Evolutionary conservation across 2,329 filamentous ascomycete species (phyloP).

Genomic region (Atkinsonella hypoxylon): DNA sequence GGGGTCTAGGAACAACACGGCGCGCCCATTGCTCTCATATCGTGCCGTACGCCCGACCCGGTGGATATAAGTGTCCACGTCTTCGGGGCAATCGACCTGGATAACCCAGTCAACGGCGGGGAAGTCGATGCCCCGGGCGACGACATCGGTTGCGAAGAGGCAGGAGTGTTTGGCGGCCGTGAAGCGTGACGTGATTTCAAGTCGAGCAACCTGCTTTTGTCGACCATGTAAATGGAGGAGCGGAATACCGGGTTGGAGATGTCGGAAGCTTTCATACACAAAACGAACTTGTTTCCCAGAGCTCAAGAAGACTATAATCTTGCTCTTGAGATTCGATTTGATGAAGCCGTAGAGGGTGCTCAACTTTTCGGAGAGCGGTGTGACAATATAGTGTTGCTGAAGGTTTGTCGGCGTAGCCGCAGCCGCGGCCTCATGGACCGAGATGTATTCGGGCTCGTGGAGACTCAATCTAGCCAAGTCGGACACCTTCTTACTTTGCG

Average conservation of each 20-base stretch:
- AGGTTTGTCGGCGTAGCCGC: conserved; percentile 72
- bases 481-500: conserved; percentile 87
- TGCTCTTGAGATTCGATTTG: conserved; percentile 78
- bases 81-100: conserved; percentile 94
- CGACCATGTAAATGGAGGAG: conserved; percentile 86
- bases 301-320: conserved; percentile 90
- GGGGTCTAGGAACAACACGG: conserved; percentile 83
- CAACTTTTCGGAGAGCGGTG: conserved; percentile 76
- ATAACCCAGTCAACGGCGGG: conserved; percentile 97
- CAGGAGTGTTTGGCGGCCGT: conserved; percentile 71
- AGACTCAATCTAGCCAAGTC: conserved; percentile 83
- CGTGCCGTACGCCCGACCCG: conserved; percentile 89
- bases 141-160: conserved; percentile 90
- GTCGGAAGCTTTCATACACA: conserved; percentile 84
- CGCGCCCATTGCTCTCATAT: conserved; percentile 76
- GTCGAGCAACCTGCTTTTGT: conserved; percentile 79
- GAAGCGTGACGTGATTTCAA: conserved; percentile 82
- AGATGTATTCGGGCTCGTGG: conserved; percentile 85
- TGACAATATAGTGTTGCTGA: conserved; percentile 84
- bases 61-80: conserved; percentile 96
- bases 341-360: conserved; percentile 91
- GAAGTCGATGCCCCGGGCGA: conserved; percentile 88
- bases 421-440: conserved; percentile 74
- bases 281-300: conserved; percentile 96
- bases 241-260: conserved; percentile 87